phyloP scores from a whole-genome alignment of 768 basidiomycete species.

The Mycena alexandri region DNA sequence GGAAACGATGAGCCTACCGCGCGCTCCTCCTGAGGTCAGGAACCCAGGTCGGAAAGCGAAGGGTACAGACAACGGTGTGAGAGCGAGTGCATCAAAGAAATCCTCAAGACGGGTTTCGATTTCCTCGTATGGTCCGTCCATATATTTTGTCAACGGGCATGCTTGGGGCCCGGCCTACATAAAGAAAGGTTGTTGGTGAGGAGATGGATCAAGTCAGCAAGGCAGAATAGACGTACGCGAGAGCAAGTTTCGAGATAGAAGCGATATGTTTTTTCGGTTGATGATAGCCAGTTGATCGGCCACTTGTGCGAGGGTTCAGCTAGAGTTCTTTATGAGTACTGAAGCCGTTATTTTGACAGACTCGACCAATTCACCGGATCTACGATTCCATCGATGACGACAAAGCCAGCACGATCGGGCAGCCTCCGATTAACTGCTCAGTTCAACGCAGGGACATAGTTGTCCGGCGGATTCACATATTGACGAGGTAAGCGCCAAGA shows the following conservation, averaged over 20 bases:
- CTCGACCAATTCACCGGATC: conserved; percentile 42
- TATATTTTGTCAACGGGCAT: conserved; percentile 36
- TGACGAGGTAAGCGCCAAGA: conserved; percentile 42
- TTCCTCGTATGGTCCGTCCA: conserved; percentile 25
- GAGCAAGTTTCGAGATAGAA: conserved; percentile 40
- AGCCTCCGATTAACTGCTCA: conserved; percentile 25
- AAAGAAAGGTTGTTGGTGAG: not conserved
- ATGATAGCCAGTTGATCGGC: conserved; percentile 39
- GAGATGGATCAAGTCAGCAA: not conserved
- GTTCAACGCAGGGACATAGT: not conserved
- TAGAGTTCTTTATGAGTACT: conserved; percentile 1
- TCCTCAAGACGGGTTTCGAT: conserved; percentile 33
- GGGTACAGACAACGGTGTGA: conserved; percentile 33
- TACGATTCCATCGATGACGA: conserved; percentile 41
- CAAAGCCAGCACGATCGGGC: conserved; percentile 38
- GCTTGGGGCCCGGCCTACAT: conserved; percentile 36
- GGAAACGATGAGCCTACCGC: conserved; percentile 26
- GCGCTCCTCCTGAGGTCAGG: conserved; percentile 41
- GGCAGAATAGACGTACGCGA: not conserved
- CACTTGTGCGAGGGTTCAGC: conserved; percentile 43
- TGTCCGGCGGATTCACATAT: conserved; percentile 35
- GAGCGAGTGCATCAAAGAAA: conserved; percentile 37
- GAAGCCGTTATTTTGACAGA: conserved; percentile 8
- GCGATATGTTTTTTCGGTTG: conserved; percentile 41
- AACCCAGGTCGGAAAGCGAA: conserved; percentile 34